Conservation (phyloP, 768 basidiomycete genomes). For the Lenzites betulinus region DNA sequence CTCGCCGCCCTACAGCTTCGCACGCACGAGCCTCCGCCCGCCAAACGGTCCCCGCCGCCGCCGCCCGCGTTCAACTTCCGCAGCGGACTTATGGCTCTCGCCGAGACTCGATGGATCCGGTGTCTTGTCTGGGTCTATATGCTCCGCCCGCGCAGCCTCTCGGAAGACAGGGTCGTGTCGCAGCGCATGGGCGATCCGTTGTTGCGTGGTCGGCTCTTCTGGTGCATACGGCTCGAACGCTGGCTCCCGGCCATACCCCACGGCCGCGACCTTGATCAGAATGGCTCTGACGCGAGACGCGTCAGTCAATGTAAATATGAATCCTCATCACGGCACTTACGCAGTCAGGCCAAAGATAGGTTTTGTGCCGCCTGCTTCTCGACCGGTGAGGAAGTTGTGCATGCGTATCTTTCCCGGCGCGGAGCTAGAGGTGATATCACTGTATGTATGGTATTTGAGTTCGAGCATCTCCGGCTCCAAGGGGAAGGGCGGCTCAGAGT, state of each 20-base stretch:
- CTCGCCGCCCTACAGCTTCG: constrained; percentile 7
- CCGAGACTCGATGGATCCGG: constrained; percentile 18
- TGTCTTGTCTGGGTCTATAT: constrained; percentile 28
- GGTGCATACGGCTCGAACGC: constrained; percentile 48
- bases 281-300: constrained; percentile 38
- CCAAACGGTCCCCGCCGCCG: neutral
- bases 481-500: constrained; percentile 57
- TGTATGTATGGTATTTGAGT: constrained; percentile 64
- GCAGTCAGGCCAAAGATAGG: constrained; percentile 89
- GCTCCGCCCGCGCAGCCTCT: constrained; percentile 29
- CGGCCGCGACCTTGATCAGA: constrained; percentile 48
- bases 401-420: constrained; percentile 48
- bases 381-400: constrained; percentile 83
- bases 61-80: constrained; percentile 8
- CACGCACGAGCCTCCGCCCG: neutral
- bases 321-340: constrained; percentile 40
- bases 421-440: constrained; percentile 43
- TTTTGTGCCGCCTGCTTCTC: constrained; percentile 82
- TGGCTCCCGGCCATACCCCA: constrained; percentile 50
- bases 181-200: constrained; percentile 48
- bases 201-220: constrained; percentile 41
- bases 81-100: neutral
- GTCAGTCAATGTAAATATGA: neutral
- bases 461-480: constrained; percentile 55
- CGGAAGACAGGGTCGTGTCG: constrained; percentile 29